Conservation (phyloP, 2,329 filamentous ascomycete genomes). For the Sphaerulina musiva region DNA sequence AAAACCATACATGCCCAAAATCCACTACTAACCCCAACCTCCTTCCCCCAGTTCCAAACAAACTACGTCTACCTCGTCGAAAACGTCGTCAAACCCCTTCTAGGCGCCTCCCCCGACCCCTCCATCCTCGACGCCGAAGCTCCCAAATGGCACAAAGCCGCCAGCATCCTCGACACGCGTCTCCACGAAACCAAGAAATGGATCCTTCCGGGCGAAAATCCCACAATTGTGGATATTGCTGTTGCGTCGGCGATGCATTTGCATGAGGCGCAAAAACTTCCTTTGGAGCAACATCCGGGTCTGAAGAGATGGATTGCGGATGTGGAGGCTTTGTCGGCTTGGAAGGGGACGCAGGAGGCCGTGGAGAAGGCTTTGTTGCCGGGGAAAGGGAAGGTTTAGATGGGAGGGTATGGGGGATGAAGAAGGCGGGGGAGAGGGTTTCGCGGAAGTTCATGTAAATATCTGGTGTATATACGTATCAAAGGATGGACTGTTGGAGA, state of each 20-base stretch:
- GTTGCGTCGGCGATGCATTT: conserved; percentile 39
- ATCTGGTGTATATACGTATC: no score
- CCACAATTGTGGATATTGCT: conserved; percentile 40
- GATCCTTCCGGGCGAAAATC: conserved; percentile 32
- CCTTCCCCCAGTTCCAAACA: conserved; percentile 27
- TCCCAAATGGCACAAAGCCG: conserved; percentile 34
- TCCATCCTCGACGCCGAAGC: conserved; percentile 33
- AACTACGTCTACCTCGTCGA: conserved; percentile 40
- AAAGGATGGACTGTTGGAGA: no score
- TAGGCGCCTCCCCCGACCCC: conserved; percentile 34
- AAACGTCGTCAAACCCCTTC: conserved; percentile 38
- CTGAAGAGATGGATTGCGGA: conserved; percentile 37
- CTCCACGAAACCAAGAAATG: conserved; percentile 35
- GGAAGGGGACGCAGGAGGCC: conserved; percentile 38
- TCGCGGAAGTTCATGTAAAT: no score
- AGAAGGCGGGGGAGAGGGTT: no score
- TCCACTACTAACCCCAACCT: no score
- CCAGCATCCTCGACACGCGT: conserved; percentile 36
- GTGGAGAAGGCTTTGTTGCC: conserved; percentile 34
- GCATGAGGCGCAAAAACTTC: conserved; percentile 31
- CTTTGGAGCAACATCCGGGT: conserved; percentile 37
- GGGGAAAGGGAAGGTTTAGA: no score
- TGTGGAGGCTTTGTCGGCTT: conserved; percentile 35
- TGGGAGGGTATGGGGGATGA: no score
- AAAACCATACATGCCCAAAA: background rate